Evolutionary conservation across 345 rosid species (phyloP), one percentile per base, ranked within the genome.

Genomic region (Hibiscus syriacus): DNA sequence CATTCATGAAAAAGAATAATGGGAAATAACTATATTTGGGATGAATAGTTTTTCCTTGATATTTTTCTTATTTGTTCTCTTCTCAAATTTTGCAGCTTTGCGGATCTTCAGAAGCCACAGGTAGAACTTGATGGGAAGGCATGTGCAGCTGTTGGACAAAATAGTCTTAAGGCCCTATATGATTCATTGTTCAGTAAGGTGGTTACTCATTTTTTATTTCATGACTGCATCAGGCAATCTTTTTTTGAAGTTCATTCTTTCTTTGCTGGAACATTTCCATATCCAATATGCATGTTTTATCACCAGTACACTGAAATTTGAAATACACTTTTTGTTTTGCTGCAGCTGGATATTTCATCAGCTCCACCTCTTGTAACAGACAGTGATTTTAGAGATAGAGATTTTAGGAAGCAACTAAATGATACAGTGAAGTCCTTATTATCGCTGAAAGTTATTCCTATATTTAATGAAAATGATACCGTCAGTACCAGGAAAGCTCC

Each of bases 101-200:
- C 98, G 56, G 98, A 94, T 79, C 99, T 94, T 49, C 99, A 94
- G 78, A 92, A 92, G 71, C 98, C 98, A 32, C 99, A 85, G 77
- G 59, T 67, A 68, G 98, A 94, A 58, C 84, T 92, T 66, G 92
- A 87, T 78, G 99, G 99, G 68, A 94, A 94, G 86, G 99, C 93
- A 26, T 94, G 98, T 77, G 99, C 99, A 19, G 99, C 92, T 79
- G 99, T 94, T 73, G 99, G 99, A 73, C 99, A 94, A 76, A 94
- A 86, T 64, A 81, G 96, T 78, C 87, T 94, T 38, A 91, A 91
- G 99, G 92, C 99, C 75, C 79, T 91, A 50, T 94, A 91, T 76
- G 99, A 94, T 84, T 68, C 93, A 36, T 73, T 94, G 79, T 94
- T 94, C 65, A 79, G 81, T 69, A 90, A 94, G 97, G 89, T 87